phyloP scores from a whole-genome alignment of 768 basidiomycete species.

The Collybia sp. region DNA sequence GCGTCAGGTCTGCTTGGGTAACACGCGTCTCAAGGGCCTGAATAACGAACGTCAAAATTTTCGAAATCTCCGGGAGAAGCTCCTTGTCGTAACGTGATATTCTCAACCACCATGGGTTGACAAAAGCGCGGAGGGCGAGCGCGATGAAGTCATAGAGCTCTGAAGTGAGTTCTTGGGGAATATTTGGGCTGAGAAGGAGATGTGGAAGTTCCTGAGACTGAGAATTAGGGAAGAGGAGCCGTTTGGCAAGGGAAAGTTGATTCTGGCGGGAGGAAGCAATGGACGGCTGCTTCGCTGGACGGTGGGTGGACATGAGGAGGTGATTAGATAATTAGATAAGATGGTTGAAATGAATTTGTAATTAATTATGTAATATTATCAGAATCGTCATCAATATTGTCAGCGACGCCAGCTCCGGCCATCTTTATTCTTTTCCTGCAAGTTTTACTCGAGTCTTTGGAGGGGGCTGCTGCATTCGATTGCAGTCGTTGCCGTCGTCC shows the following conservation, averaged over 20 bases:
- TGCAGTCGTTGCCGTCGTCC: neutral
- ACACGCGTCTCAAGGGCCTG: constrained; percentile 58
- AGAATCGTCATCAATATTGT: too few relatives aligned
- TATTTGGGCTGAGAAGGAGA: constrained; percentile 40
- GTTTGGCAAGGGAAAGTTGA: constrained; percentile 39
- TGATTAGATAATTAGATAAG: neutral
- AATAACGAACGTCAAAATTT: constrained; percentile 52
- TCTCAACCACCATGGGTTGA: constrained; percentile 85
- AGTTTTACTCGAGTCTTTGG: too few relatives aligned
- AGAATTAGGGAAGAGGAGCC: constrained; percentile 61
- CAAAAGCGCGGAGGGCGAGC: constrained; percentile 70
- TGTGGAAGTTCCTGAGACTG: constrained; percentile 43
- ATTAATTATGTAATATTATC: neutral
- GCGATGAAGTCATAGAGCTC: constrained; percentile 81
- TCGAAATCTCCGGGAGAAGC: constrained; percentile 67
- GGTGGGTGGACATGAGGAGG: constrained; percentile 10
- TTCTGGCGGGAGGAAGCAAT: constrained; percentile 15
- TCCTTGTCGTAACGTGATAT: constrained; percentile 82
- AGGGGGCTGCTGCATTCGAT: too few relatives aligned
- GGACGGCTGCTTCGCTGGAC: constrained; percentile 21
- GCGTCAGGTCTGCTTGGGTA: constrained; percentile 48
- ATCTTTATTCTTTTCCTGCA: too few relatives aligned
- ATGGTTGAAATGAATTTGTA: neutral
- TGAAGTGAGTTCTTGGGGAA: constrained; percentile 51
- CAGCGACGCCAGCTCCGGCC: too few relatives aligned